Base-by-base conservation (phyloP, 2,329 filamentous ascomycete species). In the Aureobasidium subglaciale region DNA sequence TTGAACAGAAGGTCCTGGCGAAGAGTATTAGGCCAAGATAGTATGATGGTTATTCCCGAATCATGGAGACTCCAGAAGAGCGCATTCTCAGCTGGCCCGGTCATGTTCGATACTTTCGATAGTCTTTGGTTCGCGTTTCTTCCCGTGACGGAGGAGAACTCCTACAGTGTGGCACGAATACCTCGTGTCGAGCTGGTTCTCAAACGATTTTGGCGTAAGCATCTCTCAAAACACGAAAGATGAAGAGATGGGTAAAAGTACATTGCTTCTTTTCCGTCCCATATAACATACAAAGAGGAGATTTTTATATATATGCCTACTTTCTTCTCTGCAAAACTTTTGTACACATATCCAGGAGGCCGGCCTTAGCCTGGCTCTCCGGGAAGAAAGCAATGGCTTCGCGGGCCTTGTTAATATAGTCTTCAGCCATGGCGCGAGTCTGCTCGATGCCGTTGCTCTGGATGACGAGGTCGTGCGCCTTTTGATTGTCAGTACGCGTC, bases 301-400 rank as follows among this genome's bases (percentile, higher is more conserved):
- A 54, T 43, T 6, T 35, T 43, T 42, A 43, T 43, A 41, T 41
- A 53, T 53, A 29, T 41, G 35, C 20, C 29, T 78, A 97, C 73
- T 96, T 96, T 70, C 90, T 81, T 66, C 92, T 81, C 73, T 90
- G 86, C 76, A 96, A 83, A 15, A 91, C 90, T 76, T 96, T 96
- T 64, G 86, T 81, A 63, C 90, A 95, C 89, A 97, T 96, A 66
- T 96, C 90, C 42, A 96, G 77, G 37, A 99, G 77, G 0, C 92
- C 92, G 27, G 87, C 82, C 75, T 96, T 97, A 57, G 93, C 93
- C 61, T 97, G 92, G 69, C 90, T 92, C n/a, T 91, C 86, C 6
- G 93, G 93, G 71, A 99, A 96, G 42, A 76, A 74, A 60, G 81
- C 79, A 65, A 99, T 88, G n/a, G 91, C 88, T 5, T 83, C 80